Conservation (phyloP, 2,329 filamentous ascomycete species). For the Metarhizium rileyi region DNA sequence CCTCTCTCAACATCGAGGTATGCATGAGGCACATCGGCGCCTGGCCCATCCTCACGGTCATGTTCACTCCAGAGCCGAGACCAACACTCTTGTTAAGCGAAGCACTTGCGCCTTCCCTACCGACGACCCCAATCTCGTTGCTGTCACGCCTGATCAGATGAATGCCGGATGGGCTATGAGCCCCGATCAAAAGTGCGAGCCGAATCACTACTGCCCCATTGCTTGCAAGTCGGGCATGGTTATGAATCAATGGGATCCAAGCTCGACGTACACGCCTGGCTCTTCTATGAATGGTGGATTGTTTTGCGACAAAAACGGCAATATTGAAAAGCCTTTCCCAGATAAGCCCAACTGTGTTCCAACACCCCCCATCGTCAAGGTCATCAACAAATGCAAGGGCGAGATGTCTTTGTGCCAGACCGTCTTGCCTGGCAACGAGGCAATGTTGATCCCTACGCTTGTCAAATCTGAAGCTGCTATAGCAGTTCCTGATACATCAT, state of each 20-base stretch:
- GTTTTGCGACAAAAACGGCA: constrained; percentile 57
- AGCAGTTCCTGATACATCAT: constrained; percentile 59
- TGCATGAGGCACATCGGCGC: constrained; percentile 29
- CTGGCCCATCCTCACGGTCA: constrained; percentile 19
- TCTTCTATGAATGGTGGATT: constrained; percentile 68
- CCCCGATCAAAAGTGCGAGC: constrained; percentile 59
- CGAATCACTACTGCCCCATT: constrained; percentile 64
- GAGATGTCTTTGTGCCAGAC: constrained; percentile 69
- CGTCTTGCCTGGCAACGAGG: constrained; percentile 68
- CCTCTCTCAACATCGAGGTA: constrained; percentile 21
- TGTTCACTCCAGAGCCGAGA: constrained; percentile 10
- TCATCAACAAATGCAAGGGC: constrained; percentile 54
- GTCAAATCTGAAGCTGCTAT: constrained; percentile 47
- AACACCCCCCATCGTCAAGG: constrained; percentile 55
- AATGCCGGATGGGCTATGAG: constrained; percentile 78
- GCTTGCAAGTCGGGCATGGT: constrained; percentile 68
- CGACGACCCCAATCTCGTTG: constrained; percentile 53
- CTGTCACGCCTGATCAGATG: constrained; percentile 50
- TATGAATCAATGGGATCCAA: constrained; percentile 69
- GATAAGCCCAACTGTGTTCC: constrained; percentile 58
- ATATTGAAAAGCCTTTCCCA: constrained; percentile 60
- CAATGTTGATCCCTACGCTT: constrained; percentile 72
- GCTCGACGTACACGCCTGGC: constrained; percentile 59
- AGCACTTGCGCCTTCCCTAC: constrained; percentile 54
- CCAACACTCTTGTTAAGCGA: constrained; percentile 38